Conservation (phyloP, 2,329 filamentous ascomycete genomes). For the Hypoxylon sp. region DNA sequence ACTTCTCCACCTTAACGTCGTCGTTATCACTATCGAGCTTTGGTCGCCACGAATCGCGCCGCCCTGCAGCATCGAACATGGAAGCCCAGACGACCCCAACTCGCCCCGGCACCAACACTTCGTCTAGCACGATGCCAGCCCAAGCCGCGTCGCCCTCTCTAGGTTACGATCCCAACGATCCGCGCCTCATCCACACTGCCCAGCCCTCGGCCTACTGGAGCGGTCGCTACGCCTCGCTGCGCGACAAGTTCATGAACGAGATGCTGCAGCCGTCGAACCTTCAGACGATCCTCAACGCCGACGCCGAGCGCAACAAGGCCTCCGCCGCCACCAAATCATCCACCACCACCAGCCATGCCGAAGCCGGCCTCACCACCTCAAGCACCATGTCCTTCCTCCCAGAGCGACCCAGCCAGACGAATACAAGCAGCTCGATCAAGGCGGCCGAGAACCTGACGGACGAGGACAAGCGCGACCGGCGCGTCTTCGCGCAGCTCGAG, state of each 20-base stretch:
- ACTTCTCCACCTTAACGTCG: constrained; percentile 61
- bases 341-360: not conserved
- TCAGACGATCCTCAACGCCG: constrained; percentile 42
- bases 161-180: not conserved
- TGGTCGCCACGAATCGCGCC: constrained; percentile 60
- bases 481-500: constrained; percentile 64
- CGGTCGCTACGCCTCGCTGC: constrained; percentile 71
- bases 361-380: constrained; percentile 8
- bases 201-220: constrained; percentile 71
- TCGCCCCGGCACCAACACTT: not conserved
- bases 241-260: constrained; percentile 68
- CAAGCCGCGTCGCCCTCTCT: not conserved
- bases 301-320: constrained; percentile 40
- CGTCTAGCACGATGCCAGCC: not conserved
- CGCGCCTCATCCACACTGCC: constrained; percentile 56
- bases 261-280: constrained; percentile 53
- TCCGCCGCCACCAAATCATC: not conserved
- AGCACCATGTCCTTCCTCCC: constrained; percentile 27
- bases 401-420: not conserved
- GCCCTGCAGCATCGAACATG: constrained; percentile 53
- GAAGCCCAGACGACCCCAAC: constrained; percentile 16
- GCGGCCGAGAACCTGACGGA: constrained; percentile 48
- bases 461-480: constrained; percentile 61
- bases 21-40: constrained; percentile 60
- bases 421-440: not conserved